Evolutionary conservation across 1,139 yeast genomes (phyloP).

Genomic region (Protomyces arabidopsidicola): DNA sequence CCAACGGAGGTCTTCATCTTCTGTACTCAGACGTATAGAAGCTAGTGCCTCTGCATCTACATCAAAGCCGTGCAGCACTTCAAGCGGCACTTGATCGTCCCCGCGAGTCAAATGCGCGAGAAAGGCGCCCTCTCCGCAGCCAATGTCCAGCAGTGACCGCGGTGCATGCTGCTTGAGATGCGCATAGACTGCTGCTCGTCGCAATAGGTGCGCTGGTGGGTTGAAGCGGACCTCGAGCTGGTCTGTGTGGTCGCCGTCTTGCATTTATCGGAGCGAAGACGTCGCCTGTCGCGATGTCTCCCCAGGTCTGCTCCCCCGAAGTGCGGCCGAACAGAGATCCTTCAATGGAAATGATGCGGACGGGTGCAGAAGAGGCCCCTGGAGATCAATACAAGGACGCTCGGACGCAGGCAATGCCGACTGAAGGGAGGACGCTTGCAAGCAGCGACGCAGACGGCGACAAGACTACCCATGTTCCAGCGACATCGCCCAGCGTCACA

Average conservation of each 20-base stretch:
- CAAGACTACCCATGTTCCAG: not conserved
- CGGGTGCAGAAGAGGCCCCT: too few species aligned
- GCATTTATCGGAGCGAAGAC: not conserved
- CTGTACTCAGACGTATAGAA: not conserved
- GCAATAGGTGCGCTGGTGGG: slow-evolving; percentile 21
- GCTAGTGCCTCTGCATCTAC: not conserved
- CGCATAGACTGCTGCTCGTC: slow-evolving; percentile 3
- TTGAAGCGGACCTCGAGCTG: slow-evolving; percentile 12
- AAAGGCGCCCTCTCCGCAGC: slow-evolving; percentile 22
- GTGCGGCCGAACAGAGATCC: not conserved
- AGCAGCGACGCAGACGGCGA: too few species aligned
- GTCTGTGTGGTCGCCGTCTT: not conserved
- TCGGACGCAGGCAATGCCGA: too few species aligned
- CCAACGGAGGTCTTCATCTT: slow-evolving; percentile 20
- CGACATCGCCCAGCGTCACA: not conserved
- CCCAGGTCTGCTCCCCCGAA: not conserved
- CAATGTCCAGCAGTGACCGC: slow-evolving; percentile 17
- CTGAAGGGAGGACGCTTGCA: too few species aligned
- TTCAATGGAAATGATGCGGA: too few species aligned
- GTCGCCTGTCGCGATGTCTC: not conserved
- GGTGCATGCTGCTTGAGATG: not conserved
- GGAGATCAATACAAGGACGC: too few species aligned
- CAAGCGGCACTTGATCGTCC: slow-evolving; percentile 24
- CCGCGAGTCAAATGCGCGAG: slow-evolving; percentile 12
- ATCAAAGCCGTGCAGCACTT: slow-evolving; percentile 20